A percentile compares a stretch with the other conserved stretches of the same genome.
phyloP scores from a whole-genome alignment of 164 flowering plant genomes.

The Chimonanthus praecox region DNA sequence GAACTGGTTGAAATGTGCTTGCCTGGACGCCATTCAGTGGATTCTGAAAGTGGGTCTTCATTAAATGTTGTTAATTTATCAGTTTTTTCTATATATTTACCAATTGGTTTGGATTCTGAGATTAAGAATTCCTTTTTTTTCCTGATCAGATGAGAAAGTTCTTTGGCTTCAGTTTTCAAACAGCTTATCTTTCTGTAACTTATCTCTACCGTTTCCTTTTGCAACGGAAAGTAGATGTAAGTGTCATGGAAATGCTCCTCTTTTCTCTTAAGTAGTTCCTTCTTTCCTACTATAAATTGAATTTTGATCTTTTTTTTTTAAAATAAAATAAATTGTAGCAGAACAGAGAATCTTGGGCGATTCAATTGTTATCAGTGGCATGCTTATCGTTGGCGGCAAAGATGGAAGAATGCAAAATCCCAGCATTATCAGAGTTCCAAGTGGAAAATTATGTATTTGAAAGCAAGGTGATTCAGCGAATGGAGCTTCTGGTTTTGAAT shows the following conservation, averaged over 20 bases:
- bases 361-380: slow-evolving; percentile 49
- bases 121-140: background rate
- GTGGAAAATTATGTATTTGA: slow-evolving; percentile 38
- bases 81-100: background rate
- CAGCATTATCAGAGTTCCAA: slow-evolving; percentile 35
- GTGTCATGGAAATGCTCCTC: slow-evolving; percentile 3
- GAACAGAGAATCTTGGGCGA: slow-evolving; percentile 55
- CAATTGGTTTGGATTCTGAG: background rate
- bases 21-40: slow-evolving; percentile 59
- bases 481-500: slow-evolving; percentile 63
- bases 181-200: slow-evolving; percentile 52
- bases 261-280: background rate
- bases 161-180: slow-evolving; percentile 45
- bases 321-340: background rate
- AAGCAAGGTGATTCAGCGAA: slow-evolving; percentile 39
- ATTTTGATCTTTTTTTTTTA: slow-evolving; percentile 4
- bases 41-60: slow-evolving; percentile 45
- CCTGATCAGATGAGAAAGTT: slow-evolving; percentile 37
- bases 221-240: slow-evolving; percentile 47
- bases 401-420: slow-evolving; percentile 60
- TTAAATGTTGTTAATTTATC: background rate
- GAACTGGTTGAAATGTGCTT: slow-evolving; percentile 45
- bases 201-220: slow-evolving; percentile 62
- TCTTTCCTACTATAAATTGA: background rate
- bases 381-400: slow-evolving; percentile 63